phyloP scores from a whole-genome alignment of 1,284 basidiomycete genomes.

The Ganoderma lingzhi region DNA sequence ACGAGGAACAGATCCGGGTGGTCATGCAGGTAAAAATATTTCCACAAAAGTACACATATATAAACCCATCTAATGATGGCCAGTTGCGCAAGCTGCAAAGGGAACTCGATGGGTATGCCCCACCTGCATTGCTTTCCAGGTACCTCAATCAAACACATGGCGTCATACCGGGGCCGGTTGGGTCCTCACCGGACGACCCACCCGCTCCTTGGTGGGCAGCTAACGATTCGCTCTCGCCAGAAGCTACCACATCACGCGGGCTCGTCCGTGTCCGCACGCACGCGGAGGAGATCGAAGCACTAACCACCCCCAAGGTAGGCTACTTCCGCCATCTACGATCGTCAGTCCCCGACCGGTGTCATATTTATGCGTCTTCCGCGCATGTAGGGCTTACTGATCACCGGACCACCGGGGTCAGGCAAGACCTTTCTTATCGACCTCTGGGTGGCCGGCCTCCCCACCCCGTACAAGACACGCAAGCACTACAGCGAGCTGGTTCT shows the following conservation, averaged over 20 bases:
- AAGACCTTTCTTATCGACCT: slow-evolving; percentile 77
- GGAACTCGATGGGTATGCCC: slow-evolving; percentile 58
- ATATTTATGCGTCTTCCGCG: not conserved
- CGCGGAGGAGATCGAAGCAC: slow-evolving; percentile 63
- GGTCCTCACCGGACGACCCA: slow-evolving; percentile 21
- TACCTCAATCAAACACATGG: slow-evolving; percentile 36
- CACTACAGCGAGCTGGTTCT: slow-evolving; percentile 78
- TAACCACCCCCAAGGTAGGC: slow-evolving; percentile 65
- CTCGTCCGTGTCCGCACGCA: slow-evolving; percentile 63
- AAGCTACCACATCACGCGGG: slow-evolving; percentile 31
- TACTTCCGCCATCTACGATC: not conserved
- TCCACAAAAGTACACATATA: not conserved
- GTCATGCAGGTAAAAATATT: slow-evolving; percentile 61
- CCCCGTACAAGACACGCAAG: slow-evolving; percentile 66
- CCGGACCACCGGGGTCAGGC: slow-evolving; percentile 82
- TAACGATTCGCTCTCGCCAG: slow-evolving; percentile 23
- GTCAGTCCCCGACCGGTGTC: not conserved
- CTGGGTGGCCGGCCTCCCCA: slow-evolving; percentile 68
- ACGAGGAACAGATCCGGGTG: slow-evolving; percentile 71
- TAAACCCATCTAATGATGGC: not conserved
- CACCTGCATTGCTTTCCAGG: slow-evolving; percentile 46
- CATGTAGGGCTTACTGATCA: slow-evolving; percentile 72
- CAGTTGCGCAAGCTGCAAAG: slow-evolving; percentile 58
- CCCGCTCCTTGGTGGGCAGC: slow-evolving; percentile 41
- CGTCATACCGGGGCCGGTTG: slow-evolving; percentile 36